Base-by-base conservation (phyloP, 139 green algal genomes). In the Coelastrella sp. region DNA sequence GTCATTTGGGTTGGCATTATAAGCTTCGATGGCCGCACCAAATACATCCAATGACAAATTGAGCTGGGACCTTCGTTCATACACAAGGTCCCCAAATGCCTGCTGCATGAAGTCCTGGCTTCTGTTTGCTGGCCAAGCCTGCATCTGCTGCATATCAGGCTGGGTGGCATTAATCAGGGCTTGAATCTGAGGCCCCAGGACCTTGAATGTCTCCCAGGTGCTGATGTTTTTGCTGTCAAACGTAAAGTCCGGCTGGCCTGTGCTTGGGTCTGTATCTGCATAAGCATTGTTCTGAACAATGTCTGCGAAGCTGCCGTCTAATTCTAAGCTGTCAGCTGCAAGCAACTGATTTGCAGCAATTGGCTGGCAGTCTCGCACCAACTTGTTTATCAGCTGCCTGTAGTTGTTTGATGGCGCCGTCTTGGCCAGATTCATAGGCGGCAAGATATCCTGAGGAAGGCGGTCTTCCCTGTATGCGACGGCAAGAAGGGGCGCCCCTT, bases 391-490 rank as follows among this genome's bases (percentile, higher is more conserved):
- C 19, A 57, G 2, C 0, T 74, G 22, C n/a, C 20, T 76, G 68
- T 76, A 76, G 13, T 8, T 23, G n/a, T n/a, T 6, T 76, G 13
- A 32, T 76, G 68, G 68, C 8, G 68, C n/a, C 22, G 68, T 76
- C 68, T 32, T 32, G 17, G 75, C 23, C 3, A 85, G 14, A 47
- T 47, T 16, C 8, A 85, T 10, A 85, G 80, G 47, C 13, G 80
- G 80, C 22, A 85, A 10, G 17, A 85, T 47, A 54, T 20, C 47
- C 14, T 71, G 54, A 32, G 80, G 80, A 11, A 85, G 56, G 8
- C 73, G 17, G 73, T 85, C 80, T 85, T 85, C 80, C 19, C 80
- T 68, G 80, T 85, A 85, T 5, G 75, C 75, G 7, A 81, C 6
- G 7, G 75, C 75, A 32, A 60, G 75, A 13, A 81, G 23, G 17